Evolutionary conservation across 177 flowering plant species (phyloP).

Genomic region (Vitis hybrid): DNA sequence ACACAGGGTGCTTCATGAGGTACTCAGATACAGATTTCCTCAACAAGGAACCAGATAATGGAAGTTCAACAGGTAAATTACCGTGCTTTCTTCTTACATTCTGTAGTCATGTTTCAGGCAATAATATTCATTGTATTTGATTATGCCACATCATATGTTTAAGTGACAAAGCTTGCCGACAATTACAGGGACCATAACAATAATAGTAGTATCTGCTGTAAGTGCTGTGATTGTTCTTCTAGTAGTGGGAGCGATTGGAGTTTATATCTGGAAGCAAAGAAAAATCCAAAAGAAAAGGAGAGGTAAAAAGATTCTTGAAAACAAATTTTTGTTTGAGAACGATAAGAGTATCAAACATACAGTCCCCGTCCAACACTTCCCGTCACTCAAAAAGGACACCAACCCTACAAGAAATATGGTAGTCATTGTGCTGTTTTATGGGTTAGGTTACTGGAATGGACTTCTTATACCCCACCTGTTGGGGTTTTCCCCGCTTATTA

Average conservation of each 20-base stretch:
- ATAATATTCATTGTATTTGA: background rate
- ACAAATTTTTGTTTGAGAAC: background rate
- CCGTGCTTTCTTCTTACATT: background rate
- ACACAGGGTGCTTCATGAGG: slow-evolving; percentile 87
- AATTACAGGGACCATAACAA: slow-evolving; percentile 46
- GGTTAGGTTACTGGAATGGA: too few relatives aligned
- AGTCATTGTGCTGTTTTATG: too few relatives aligned
- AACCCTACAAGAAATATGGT: too few relatives aligned
- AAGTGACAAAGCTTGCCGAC: background rate
- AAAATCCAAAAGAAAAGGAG: slow-evolving; percentile 56
- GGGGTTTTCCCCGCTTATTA: too few relatives aligned
- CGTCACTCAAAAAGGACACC: too few relatives aligned
- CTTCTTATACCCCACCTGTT: too few relatives aligned
- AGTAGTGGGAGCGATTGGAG: slow-evolving; percentile 42
- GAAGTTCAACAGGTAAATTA: slow-evolving; percentile 44
- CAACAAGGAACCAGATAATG: slow-evolving; percentile 33
- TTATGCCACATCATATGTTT: background rate
- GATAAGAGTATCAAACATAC: background rate
- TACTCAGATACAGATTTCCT: slow-evolving; percentile 76
- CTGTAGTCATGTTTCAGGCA: background rate
- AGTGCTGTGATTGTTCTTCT: slow-evolving; percentile 46
- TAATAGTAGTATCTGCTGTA: slow-evolving; percentile 48
- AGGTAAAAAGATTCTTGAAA: slow-evolving; percentile 36
- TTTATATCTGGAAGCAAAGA: slow-evolving; percentile 53
- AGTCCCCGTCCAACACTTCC: too few relatives aligned